Percentiles rank a stretch among this genome's conserved stretches.
These are phyloP conservation scores for Staphylotrichum tortipilum DNA, from an alignment of 495 filamentous ascomycete species.

Conservation along the genomic window DNA sequence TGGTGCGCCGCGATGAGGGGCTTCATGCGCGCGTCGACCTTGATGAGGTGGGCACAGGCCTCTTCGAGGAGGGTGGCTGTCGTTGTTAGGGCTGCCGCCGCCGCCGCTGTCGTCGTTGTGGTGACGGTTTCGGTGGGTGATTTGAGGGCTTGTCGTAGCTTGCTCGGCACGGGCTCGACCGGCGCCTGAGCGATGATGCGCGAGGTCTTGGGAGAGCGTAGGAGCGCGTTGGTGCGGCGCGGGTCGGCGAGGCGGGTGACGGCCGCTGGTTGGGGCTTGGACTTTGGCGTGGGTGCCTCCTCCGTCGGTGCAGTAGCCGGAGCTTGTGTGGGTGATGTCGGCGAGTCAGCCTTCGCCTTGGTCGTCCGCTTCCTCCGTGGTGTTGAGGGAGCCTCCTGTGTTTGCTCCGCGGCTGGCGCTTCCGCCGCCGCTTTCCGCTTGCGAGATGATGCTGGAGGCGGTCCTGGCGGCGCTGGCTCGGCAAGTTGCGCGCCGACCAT, in stretches of 20 bases:
- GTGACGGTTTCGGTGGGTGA: constrained; percentile 25
- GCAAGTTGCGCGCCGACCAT: constrained; percentile 19
- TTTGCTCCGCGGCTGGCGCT: not conserved
- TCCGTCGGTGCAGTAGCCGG: constrained; percentile 29
- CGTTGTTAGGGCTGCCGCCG: too few species aligned
- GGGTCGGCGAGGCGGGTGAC: constrained; percentile 42
- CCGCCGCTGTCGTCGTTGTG: constrained; percentile 63
- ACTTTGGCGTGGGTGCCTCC: constrained; percentile 15
- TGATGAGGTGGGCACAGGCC: constrained; percentile 69
- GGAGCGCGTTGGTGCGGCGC: constrained; percentile 57
- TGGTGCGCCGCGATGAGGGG: constrained; percentile 64
- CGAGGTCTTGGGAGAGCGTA: constrained; percentile 72
- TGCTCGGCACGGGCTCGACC: constrained; percentile 46
- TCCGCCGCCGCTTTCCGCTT: constrained; percentile 32
- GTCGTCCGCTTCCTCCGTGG: constrained; percentile 25
- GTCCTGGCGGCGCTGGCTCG: constrained; percentile 11
- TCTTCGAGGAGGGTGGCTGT: constrained; percentile 67
- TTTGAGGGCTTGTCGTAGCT: constrained; percentile 21
- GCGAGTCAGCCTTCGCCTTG: constrained; percentile 15
- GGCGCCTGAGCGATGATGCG: constrained; percentile 51
- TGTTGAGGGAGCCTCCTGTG: constrained; percentile 23
- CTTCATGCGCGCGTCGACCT: constrained; percentile 64
- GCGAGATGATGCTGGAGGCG: constrained; percentile 12
- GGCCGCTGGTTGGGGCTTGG: constrained; percentile 29
- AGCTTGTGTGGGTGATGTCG: constrained; percentile 33